Evolutionary conservation across 2,329 filamentous ascomycete genomes (phyloP), one percentile per base, ranked within the genome.

Genomic region (Colletotrichum nymphaeae): DNA sequence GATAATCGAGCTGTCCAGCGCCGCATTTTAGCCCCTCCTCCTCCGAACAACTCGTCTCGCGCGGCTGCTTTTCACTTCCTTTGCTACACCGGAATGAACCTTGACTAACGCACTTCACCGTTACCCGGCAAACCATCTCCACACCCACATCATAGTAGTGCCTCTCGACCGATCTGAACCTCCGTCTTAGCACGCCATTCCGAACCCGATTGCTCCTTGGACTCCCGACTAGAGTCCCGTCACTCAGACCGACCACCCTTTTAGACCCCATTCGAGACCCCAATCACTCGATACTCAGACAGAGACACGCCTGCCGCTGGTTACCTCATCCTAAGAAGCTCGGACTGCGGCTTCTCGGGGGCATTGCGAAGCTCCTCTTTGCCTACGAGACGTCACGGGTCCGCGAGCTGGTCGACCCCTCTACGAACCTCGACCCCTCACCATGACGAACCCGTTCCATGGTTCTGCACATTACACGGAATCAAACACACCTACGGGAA

Each of bases 361-460:
- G 63, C 71, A 58, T 57, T 58, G 58, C 58, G 66, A 74, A 74
- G 73, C 60, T 73, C 64, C 52, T 63, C 37, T 57, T 56, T 58
- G 62, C 66, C 32, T 56, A 62, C 49, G 49, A 73, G 55, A 65
- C 67, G 65, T 64, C 49, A 67, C 60, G 53, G 62, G 70, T 63
- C 63, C 66, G 66, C 70, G 57, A 74, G 63, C 71, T 56, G 62
- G 70, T 49, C 58, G 66, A 63, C 52, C 32, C 56, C 62, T 62
- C 35, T 22, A 69, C 75, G 42, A 58, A 73, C 19, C 60, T 58
- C 60, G 67, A 70, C 72, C 74, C 77, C 76, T 67, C 77, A 79
- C 70, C 76, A 87, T 87, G 85, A 80, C 84, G 75, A 86, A 85
- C 75, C 84, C 84, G 14, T 86, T 83, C 69, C 81, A 82, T 75